phyloP scores from a whole-genome alignment of 306 rosid genomes.

The Cajanus cajan region DNA sequence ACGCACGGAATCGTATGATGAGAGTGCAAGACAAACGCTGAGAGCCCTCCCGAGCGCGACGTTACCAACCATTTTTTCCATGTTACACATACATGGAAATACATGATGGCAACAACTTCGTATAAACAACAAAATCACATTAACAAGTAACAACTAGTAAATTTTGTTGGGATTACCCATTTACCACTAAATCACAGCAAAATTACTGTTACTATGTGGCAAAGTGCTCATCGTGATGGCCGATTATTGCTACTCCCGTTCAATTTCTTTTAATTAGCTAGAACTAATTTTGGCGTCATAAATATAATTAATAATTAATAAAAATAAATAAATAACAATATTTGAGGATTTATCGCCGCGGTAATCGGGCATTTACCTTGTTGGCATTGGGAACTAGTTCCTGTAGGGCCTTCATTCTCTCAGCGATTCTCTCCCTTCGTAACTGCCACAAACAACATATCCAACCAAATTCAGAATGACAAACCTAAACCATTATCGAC shows the following conservation, averaged over 20 bases:
- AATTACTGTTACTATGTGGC: background rate
- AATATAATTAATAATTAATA: background rate
- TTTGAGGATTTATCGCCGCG: background rate
- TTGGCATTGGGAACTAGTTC: conserved; percentile 97
- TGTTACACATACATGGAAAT: background rate
- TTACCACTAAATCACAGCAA: background rate
- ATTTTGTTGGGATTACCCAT: background rate
- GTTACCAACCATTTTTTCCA: background rate
- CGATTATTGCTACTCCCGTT: background rate
- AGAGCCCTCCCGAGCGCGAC: background rate
- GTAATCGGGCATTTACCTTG: conserved; percentile 51
- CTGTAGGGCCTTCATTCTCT: conserved; percentile 93
- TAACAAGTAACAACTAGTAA: background rate
- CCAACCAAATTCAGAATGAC: background rate
- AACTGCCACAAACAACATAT: conserved; percentile 54
- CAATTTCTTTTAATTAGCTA: background rate
- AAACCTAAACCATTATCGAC: background rate
- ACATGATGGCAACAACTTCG: background rate
- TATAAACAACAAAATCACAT: background rate
- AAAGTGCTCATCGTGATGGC: background rate
- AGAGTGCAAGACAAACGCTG: background rate
- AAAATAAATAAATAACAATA: background rate
- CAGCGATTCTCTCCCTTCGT: conserved; percentile 95
- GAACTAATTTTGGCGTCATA: background rate
- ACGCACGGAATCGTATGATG: conserved; percentile 31